Evolutionary conservation across 192 early-diverging fungal species (phyloP).

Genomic region (Gorgonomyces haynaldii): DNA sequence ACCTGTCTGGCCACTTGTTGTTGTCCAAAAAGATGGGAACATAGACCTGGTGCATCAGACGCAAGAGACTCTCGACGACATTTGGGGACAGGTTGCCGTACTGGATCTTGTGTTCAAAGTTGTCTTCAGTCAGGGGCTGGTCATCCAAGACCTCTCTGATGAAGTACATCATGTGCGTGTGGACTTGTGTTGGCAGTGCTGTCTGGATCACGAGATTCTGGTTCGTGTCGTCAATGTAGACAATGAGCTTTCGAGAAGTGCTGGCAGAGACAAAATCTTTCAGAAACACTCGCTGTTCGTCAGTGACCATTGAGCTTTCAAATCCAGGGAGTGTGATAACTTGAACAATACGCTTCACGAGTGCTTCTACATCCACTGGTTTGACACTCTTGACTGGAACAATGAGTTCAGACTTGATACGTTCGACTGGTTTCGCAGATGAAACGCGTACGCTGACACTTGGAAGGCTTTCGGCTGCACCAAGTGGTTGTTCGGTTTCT

Average conservation of each 20-base stretch:
- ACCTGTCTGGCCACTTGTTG: constrained; percentile 49
- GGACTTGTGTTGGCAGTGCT: constrained; percentile 11
- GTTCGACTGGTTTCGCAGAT: not conserved
- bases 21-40: constrained; percentile 50
- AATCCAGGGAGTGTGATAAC: not conserved
- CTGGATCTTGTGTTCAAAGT: constrained; percentile 39
- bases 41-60: constrained; percentile 45
- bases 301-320: constrained; percentile 15
- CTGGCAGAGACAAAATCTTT: constrained; percentile 6
- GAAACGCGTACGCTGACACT: not conserved
- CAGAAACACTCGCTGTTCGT: constrained; percentile 11
- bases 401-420: not conserved
- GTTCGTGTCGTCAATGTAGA: constrained; percentile 10
- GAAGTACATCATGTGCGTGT: constrained; percentile 33
- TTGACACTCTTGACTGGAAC: not conserved
- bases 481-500: not conserved
- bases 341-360: not conserved
- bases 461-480: not conserved
- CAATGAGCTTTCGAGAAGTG: constrained; percentile 1
- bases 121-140: constrained; percentile 15
- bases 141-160: constrained; percentile 12
- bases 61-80: constrained; percentile 38
- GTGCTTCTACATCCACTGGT: not conserved
- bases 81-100: constrained; percentile 37
- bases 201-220: constrained; percentile 12